Conservation (phyloP, 345 rosid genomes). For the Psidium guajava region DNA sequence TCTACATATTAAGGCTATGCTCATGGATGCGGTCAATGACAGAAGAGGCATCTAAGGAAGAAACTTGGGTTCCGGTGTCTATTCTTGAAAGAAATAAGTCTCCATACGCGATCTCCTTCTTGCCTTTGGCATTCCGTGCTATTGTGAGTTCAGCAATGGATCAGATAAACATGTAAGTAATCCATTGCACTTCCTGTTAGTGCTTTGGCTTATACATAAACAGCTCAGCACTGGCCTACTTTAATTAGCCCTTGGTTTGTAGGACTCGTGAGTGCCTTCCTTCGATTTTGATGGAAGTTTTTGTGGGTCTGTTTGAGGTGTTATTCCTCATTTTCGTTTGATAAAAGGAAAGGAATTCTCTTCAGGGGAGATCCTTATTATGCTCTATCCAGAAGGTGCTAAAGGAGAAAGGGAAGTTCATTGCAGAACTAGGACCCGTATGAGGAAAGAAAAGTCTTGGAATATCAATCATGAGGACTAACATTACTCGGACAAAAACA, state of each 20-base stretch:
- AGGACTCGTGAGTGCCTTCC: background rate
- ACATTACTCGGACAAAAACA: background rate
- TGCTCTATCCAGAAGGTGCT: background rate
- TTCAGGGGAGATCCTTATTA: background rate
- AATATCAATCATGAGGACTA: background rate
- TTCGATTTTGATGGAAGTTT: background rate
- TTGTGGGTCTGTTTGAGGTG: background rate
- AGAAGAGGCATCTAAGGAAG: slow-evolving; percentile 67
- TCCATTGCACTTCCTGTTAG: background rate
- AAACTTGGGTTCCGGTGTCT: slow-evolving; percentile 83
- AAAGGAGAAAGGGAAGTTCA: background rate
- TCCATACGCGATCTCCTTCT: slow-evolving; percentile 75
- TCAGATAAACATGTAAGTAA: slow-evolving; percentile 73
- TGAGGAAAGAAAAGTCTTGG: background rate
- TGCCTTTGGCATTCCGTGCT: slow-evolving; percentile 87
- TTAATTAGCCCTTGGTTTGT: background rate
- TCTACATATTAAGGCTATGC: slow-evolving; percentile 79
- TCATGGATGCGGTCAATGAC: slow-evolving; percentile 87
- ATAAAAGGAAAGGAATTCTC: background rate
- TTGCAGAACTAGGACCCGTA: background rate
- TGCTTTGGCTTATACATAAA: background rate
- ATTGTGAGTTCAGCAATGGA: slow-evolving; percentile 72
- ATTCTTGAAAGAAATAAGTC: slow-evolving; percentile 89
- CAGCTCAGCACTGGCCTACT: background rate
- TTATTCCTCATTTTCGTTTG: background rate